A percentile compares a stretch with the other conserved stretches of the same genome.
Evolutionary conservation across 345 rosid species (phyloP).

Genomic region (Conringia planisiliqua): DNA sequence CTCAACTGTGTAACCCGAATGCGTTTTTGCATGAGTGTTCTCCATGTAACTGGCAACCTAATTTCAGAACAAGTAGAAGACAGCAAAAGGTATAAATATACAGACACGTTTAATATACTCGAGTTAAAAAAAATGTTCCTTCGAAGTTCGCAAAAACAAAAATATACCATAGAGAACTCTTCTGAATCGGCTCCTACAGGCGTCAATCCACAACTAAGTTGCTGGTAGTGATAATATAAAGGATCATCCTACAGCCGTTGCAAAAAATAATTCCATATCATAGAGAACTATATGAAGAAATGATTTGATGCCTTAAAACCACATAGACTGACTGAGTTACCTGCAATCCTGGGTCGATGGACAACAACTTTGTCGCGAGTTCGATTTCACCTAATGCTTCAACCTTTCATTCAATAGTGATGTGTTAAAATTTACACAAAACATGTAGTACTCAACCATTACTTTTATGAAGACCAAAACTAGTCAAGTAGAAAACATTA

Average conservation of each 20-base stretch:
- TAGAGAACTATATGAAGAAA: background rate
- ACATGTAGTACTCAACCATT: background rate
- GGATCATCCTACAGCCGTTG: slow-evolving; percentile 67
- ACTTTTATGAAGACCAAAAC: background rate
- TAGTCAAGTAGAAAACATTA: slow-evolving; percentile 10
- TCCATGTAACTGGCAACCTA: slow-evolving; percentile 69
- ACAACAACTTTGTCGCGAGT: slow-evolving; percentile 76
- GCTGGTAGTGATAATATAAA: slow-evolving; percentile 53
- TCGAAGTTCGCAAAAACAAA: background rate
- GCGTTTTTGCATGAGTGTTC: slow-evolving; percentile 90
- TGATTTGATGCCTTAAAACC: background rate
- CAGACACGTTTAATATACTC: background rate
- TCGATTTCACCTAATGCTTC: slow-evolving; percentile 91
- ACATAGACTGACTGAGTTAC: slow-evolving; percentile 35
- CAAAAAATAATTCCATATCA: background rate
- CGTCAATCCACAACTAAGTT: slow-evolving; percentile 62
- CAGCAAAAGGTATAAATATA: background rate
- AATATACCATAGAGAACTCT: slow-evolving; percentile 63
- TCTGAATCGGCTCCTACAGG: slow-evolving; percentile 60
- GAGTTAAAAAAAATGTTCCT: background rate
- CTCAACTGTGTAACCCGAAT: slow-evolving; percentile 62
- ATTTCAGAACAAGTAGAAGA: slow-evolving; percentile 9
- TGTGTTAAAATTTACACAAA: background rate
- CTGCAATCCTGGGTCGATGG: slow-evolving; percentile 45
- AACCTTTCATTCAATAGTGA: slow-evolving; percentile 48